A percentile compares a stretch with the other conserved stretches of the same genome.
phyloP scores from a whole-genome alignment of 164 flowering plant species.

The Piper betle region DNA sequence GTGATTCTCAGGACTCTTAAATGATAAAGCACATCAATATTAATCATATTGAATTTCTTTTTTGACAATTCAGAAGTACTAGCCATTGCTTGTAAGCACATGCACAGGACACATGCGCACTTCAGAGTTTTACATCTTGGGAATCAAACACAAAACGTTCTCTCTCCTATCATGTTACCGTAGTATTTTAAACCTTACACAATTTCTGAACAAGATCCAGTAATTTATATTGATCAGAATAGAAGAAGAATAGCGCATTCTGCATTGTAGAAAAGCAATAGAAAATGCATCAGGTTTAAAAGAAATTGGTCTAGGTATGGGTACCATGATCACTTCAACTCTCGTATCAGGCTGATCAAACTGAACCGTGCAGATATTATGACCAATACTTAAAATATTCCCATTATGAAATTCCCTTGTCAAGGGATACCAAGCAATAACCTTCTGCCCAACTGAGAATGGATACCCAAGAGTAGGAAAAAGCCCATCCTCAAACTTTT shows the following conservation, averaged over 20 bases:
- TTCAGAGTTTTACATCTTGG: background rate
- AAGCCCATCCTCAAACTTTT: conserved; percentile 68
- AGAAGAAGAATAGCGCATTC: background rate
- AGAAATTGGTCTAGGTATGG: no score
- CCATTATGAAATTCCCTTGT: conserved; percentile 88
- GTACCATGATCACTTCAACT: conserved; percentile 82
- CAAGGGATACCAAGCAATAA: conserved; percentile 79
- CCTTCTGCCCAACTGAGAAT: conserved; percentile 77
- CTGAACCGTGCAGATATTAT: conserved; percentile 70
- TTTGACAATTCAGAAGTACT: no score
- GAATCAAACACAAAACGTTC: background rate
- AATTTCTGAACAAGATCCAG: background rate
- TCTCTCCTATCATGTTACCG: background rate
- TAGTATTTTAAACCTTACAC: no score
- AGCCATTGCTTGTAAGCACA: background rate
- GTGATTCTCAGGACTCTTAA: background rate
- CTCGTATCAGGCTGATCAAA: conserved; percentile 78
- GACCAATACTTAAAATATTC: conserved; percentile 74
- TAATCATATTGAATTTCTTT: background rate
- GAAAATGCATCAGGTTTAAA: background rate
- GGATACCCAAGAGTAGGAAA: conserved; percentile 81
- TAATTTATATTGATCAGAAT: background rate
- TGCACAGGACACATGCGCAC: background rate
- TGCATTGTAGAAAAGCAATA: no score
- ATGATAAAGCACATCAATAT: background rate